Evolutionary conservation across 73 alveolate species (phyloP).

Genomic region (Paramecium sexaurelia): DNA sequence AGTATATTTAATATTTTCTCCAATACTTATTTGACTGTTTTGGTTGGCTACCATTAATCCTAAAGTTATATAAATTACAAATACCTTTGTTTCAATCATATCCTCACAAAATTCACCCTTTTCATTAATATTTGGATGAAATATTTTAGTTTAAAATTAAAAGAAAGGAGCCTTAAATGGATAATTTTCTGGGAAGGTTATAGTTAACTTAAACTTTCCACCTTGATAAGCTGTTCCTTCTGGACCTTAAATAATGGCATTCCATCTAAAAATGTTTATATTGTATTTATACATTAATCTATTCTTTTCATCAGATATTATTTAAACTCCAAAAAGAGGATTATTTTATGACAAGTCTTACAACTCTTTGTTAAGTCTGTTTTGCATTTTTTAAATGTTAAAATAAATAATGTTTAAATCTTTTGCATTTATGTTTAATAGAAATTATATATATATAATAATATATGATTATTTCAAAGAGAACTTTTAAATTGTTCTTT

Average conservation of each 20-base stretch:
- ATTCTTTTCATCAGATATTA: not conserved
- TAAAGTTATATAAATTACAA: not conserved
- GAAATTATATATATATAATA: not conserved
- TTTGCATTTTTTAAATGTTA: slow-evolving; percentile 24
- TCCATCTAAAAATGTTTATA: slow-evolving; percentile 54
- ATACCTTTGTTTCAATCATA: slow-evolving; percentile 63
- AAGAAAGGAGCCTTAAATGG: slow-evolving; percentile 76
- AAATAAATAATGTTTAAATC: not conserved
- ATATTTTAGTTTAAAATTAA: slow-evolving; percentile 61
- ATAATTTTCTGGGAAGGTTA: slow-evolving; percentile 72
- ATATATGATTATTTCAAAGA: no score
- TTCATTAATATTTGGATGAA: slow-evolving; percentile 72
- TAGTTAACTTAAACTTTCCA: slow-evolving; percentile 67
- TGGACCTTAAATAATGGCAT: slow-evolving; percentile 67
- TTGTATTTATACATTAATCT: not conserved
- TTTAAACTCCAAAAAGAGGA: slow-evolving; percentile 59
- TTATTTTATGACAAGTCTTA: slow-evolving; percentile 26
- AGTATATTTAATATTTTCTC: slow-evolving; percentile 67
- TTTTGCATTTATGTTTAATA: not conserved
- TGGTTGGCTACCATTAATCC: slow-evolving; percentile 72
- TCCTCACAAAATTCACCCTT: slow-evolving; percentile 73
- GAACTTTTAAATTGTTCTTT: not conserved
- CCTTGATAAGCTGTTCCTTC: slow-evolving; percentile 69
- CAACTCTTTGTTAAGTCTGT: slow-evolving; percentile 62
- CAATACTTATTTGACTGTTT: slow-evolving; percentile 56